These are phyloP conservation scores for Polyporus tsugae DNA, from an alignment of 1,284 basidiomycete species.

Conservation along the genomic window DNA sequence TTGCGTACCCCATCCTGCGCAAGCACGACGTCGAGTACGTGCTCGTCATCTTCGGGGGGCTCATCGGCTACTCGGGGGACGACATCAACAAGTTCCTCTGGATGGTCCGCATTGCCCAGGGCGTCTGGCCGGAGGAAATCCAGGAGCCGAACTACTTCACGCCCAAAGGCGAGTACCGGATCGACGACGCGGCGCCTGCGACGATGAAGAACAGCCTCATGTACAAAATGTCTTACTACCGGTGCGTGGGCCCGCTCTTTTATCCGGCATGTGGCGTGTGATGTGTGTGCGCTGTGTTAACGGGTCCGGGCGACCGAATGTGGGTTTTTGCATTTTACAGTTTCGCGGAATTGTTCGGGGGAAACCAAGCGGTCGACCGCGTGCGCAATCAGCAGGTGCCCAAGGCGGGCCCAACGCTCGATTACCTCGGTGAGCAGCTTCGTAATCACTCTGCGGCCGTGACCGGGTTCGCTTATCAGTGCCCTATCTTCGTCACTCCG, in stretches of 20 bases:
- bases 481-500: slow-evolving; percentile 3
- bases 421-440: slow-evolving; percentile 74
- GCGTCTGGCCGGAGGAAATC: slow-evolving; percentile 99
- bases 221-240: slow-evolving; percentile 99
- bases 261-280: slow-evolving; percentile 12
- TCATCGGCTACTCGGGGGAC: slow-evolving; percentile 97
- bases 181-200: slow-evolving; percentile 87
- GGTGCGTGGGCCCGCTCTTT: slow-evolving; percentile 54
- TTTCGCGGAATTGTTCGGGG: slow-evolving; percentile 89
- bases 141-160: slow-evolving; percentile 97
- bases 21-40: slow-evolving; percentile 99
- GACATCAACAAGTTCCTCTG: slow-evolving; percentile 99
- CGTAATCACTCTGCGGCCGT: not conserved
- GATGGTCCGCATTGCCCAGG: slow-evolving; percentile 98
- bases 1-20: slow-evolving; percentile 95
- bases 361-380: slow-evolving; percentile 77
- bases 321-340: slow-evolving; percentile 46
- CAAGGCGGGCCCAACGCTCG: slow-evolving; percentile 78
- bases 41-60: slow-evolving; percentile 96
- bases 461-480: slow-evolving; percentile 27
- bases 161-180: slow-evolving; percentile 90
- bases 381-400: slow-evolving; percentile 88
- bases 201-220: slow-evolving; percentile 98
- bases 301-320: not conserved
- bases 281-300: slow-evolving; percentile 15